These are phyloP conservation scores for Neurospora terricola DNA, from an alignment of 495 filamentous ascomycete genomes.

Conservation along the genomic window DNA sequence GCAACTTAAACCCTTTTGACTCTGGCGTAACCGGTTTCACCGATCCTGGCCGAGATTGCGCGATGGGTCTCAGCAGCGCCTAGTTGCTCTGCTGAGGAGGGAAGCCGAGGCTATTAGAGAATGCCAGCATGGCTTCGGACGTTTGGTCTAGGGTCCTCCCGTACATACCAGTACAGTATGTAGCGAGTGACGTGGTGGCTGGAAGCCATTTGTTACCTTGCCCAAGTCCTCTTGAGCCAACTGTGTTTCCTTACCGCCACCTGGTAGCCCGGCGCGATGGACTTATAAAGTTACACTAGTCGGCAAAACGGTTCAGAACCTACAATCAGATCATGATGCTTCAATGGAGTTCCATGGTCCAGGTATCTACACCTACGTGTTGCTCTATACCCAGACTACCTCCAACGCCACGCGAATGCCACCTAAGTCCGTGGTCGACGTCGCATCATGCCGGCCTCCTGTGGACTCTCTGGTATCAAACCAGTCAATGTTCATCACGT, in stretches of 20 bases:
- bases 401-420: neutral
- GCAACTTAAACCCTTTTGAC: neutral
- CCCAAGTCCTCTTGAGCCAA: neutral
- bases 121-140: neutral
- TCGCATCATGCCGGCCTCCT: neutral
- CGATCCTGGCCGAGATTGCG: neutral
- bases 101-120: neutral
- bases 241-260: neutral
- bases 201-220: neutral
- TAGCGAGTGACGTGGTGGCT: neutral
- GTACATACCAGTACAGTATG: neutral
- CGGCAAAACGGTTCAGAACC: neutral
- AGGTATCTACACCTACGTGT: neutral
- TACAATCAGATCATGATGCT: neutral
- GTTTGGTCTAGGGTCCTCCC: neutral
- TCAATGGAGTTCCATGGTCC: neutral
- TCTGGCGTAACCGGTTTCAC: neutral
- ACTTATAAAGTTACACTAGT: neutral
- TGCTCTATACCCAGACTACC: neutral
- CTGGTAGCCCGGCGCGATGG: neutral
- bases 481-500: neutral
- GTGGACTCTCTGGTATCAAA: neutral
- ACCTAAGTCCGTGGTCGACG: neutral
- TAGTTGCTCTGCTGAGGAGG: neutral
- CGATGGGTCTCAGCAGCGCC: neutral